Evolutionary conservation across 768 basidiomycete genomes (phyloP).

Genomic region (Tricholoma hemisulphureum): DNA sequence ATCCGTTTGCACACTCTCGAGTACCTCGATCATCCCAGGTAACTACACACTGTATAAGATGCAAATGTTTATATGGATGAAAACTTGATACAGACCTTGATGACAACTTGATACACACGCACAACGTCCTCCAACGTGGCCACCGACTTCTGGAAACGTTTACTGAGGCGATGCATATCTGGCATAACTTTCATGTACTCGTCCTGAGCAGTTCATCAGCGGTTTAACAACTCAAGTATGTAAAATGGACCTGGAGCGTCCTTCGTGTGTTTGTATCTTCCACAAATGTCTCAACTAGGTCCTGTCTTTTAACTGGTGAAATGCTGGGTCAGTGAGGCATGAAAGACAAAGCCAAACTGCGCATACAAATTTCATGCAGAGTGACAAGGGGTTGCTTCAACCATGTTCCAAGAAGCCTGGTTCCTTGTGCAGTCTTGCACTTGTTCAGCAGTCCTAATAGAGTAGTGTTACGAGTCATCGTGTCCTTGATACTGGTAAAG

Average conservation of each 20-base stretch:
- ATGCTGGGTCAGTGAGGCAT: not conserved
- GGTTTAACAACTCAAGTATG: not conserved
- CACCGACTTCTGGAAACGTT: constrained; percentile 81
- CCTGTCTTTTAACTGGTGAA: constrained; percentile 72
- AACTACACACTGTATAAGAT: constrained; percentile 44
- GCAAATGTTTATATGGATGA: not conserved
- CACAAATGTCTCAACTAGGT: constrained; percentile 83
- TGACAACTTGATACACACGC: constrained; percentile 89
- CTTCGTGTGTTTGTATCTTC: constrained; percentile 73
- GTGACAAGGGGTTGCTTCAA: constrained; percentile 95
- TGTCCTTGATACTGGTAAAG: constrained; percentile 38
- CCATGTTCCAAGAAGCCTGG: constrained; percentile 85
- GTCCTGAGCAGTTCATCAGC: constrained; percentile 46
- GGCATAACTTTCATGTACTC: constrained; percentile 90
- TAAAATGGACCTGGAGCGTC: constrained; percentile 60
- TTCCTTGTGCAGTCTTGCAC: constrained; percentile 95
- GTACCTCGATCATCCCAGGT: constrained; percentile 65
- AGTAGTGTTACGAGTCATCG: constrained; percentile 77
- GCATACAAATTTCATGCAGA: constrained; percentile 86
- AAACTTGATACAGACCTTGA: constrained; percentile 52
- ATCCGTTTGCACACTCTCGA: constrained; percentile 50
- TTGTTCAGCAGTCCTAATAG: constrained; percentile 88
- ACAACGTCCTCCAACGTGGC: constrained; percentile 94
- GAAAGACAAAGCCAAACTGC: not conserved
- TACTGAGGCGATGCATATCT: constrained; percentile 88